Evolutionary conservation across 108 stramenopile species (phyloP).

Genomic region (Cyclostephanos invisitatus): DNA sequence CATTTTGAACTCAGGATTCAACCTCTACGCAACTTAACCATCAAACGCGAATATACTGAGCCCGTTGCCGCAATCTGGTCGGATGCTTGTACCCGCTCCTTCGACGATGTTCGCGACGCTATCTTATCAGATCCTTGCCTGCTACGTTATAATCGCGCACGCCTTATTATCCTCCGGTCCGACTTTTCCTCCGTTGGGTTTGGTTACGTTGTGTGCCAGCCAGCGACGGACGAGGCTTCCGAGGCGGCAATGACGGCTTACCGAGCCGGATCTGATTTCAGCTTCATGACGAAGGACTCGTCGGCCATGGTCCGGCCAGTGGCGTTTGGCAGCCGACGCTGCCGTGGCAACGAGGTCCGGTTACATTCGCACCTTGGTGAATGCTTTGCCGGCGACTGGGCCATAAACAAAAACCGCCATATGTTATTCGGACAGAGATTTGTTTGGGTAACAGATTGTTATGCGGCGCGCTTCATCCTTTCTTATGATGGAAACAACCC

Average conservation of each 20-base stretch:
- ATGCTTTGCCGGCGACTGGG: not conserved
- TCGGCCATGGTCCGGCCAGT: not conserved
- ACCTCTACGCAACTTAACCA: not conserved
- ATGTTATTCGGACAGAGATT: no score
- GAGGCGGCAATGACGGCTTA: not conserved
- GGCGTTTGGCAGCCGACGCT: not conserved
- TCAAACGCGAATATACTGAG: not conserved
- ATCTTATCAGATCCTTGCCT: not conserved
- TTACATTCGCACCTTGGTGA: no score
- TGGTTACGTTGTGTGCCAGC: slow-evolving; percentile 2
- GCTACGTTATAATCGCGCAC: not conserved
- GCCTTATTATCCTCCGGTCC: not conserved
- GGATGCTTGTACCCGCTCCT: not conserved
- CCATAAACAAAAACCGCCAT: not conserved
- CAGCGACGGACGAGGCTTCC: not conserved
- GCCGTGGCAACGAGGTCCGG: not conserved
- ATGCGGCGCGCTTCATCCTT: no score
- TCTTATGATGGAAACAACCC: no score
- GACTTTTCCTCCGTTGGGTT: not conserved
- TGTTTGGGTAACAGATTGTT: no score
- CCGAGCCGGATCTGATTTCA: not conserved
- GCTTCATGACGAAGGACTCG: not conserved
- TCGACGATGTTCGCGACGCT: not conserved
- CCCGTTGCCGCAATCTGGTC: not conserved
- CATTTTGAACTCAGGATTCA: not conserved